Conservation (phyloP, 1,284 basidiomycete genomes). For the Pseudozyma sp. region DNA sequence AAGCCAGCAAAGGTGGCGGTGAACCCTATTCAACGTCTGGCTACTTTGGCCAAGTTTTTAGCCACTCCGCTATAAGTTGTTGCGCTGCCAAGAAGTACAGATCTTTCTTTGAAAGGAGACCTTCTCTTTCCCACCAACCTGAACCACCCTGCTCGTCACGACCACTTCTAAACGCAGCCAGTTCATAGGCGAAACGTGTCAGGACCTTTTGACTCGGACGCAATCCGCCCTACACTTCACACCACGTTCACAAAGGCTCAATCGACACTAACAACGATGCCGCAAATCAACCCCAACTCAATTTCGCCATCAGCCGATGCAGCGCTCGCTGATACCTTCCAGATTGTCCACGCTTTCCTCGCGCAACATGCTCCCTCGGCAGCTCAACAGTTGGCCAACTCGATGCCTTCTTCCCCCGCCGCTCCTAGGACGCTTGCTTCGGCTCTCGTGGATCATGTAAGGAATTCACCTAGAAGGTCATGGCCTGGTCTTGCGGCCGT, state of each 20-base stretch:
- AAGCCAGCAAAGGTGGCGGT: slow-evolving; percentile 9
- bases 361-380: slow-evolving; percentile 41
- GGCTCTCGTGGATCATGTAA: slow-evolving; percentile 42
- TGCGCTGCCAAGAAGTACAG: too few species aligned
- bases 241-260: neutral
- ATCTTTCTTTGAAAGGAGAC: too few species aligned
- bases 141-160: too few species aligned
- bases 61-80: neutral
- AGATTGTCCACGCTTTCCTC: slow-evolving; percentile 49
- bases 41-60: neutral
- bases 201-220: neutral
- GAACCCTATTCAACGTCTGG: slow-evolving; percentile 10
- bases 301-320: slow-evolving; percentile 19
- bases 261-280: slow-evolving; percentile 6
- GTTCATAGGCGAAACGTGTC: neutral
- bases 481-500: slow-evolving; percentile 28
- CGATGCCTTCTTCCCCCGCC: slow-evolving; percentile 30
- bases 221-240: neutral
- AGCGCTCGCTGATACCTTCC: slow-evolving; percentile 42
- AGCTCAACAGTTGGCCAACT: slow-evolving; percentile 29
- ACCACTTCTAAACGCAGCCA: neutral
- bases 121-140: too few species aligned
- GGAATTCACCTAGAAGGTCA: slow-evolving; percentile 39
- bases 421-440: slow-evolving; percentile 39
- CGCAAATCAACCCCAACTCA: slow-evolving; percentile 19